Evolutionary conservation across 805 yeast species (phyloP).

Genomic region (Vanderwaltozyma yarrowii): DNA sequence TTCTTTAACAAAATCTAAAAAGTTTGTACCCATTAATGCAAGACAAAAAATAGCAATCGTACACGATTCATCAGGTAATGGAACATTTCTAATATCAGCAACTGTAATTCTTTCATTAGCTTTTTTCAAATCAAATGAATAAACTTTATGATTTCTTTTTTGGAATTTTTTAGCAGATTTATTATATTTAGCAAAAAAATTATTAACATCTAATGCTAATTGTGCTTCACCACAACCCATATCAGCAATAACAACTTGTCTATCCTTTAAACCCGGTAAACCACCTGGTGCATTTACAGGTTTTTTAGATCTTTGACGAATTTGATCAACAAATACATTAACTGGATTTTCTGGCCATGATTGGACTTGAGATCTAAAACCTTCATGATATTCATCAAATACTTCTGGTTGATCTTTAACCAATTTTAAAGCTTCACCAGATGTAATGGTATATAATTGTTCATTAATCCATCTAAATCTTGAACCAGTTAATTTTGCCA

Average conservation of each 20-base stretch:
- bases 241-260: constrained; percentile 76
- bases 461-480: constrained; percentile 98
- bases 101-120: constrained; percentile 87
- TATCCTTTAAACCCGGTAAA: constrained; percentile 55
- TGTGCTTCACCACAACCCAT: constrained; percentile 99
- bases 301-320: constrained; percentile 47
- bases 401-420: constrained; percentile 75
- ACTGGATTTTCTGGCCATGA: constrained; percentile 99
- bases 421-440: constrained; percentile 64
- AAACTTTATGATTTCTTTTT: constrained; percentile 50
- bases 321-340: constrained; percentile 70
- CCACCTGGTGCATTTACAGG: constrained; percentile 96
- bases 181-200: constrained; percentile 33
- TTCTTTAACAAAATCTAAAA: constrained; percentile 82
- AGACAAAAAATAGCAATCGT: constrained; percentile 87
- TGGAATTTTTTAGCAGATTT: constrained; percentile 28
- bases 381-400: constrained; percentile 91
- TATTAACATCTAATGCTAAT: constrained; percentile 55
- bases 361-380: constrained; percentile 90
- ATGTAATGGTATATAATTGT: constrained; percentile 80
- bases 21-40: constrained; percentile 95
- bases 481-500: constrained; percentile 88
- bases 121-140: constrained; percentile 84
- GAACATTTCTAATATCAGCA: constrained; percentile 92
- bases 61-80: constrained; percentile 68